Percentiles rank a stretch among this genome's conserved stretches.
Conservation (phyloP, 164 flowering plant genomes). For the Kingdonia uniflora region DNA sequence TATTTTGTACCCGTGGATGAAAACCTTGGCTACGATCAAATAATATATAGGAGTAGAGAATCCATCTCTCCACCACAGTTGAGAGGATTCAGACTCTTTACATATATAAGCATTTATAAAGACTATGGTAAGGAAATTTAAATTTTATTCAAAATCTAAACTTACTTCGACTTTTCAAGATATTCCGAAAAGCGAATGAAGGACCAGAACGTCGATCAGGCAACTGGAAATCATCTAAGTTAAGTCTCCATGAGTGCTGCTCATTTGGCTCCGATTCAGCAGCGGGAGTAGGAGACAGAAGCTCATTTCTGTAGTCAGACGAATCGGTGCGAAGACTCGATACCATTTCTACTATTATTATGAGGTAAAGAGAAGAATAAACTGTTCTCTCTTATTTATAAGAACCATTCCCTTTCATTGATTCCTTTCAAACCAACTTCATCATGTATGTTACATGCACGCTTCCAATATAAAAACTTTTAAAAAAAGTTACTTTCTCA, state of each 20-base stretch:
- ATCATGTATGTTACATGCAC: too few relatives aligned
- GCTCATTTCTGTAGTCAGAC: slow-evolving; percentile 21
- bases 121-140: too few relatives aligned
- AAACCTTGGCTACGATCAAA: too few relatives aligned
- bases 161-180: slow-evolving; percentile 8
- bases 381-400: background rate
- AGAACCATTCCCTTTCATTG: background rate
- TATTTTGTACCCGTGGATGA: too few relatives aligned
- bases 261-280: slow-evolving; percentile 14
- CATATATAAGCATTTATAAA: too few relatives aligned
- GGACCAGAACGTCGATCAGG: slow-evolving; percentile 13
- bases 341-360: slow-evolving; percentile 4
- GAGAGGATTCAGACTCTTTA: too few relatives aligned
- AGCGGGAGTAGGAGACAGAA: slow-evolving; percentile 19
- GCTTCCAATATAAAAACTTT: too few relatives aligned
- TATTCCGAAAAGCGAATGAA: slow-evolving; percentile 1
- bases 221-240: slow-evolving; percentile 22
- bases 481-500: too few relatives aligned
- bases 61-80: too few relatives aligned
- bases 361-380: background rate
- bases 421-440: too few relatives aligned
- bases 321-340: slow-evolving; percentile 16
- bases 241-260: slow-evolving; percentile 41
- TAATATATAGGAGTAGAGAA: too few relatives aligned
- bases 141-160: too few relatives aligned